Conservation (phyloP, 2,329 filamentous ascomycete genomes). For the Coniochaeta ligniaria region DNA sequence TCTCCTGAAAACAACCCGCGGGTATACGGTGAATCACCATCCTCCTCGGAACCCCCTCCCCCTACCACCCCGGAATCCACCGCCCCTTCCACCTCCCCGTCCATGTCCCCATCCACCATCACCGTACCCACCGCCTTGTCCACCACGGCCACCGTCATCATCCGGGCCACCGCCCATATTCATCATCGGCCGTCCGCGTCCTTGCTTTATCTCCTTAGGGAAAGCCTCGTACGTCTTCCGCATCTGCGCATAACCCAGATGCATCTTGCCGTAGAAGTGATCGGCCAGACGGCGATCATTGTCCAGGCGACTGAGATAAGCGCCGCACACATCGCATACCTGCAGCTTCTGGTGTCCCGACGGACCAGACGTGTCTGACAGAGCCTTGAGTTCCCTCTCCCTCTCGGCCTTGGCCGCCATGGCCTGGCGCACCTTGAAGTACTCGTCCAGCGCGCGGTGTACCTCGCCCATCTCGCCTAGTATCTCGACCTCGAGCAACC, state of each 20-base stretch:
- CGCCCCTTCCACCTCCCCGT: constrained; percentile 42
- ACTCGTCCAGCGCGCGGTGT: constrained; percentile 75
- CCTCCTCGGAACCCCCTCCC: constrained; percentile 41
- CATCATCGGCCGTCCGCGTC: constrained; percentile 41
- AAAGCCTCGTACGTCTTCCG: constrained; percentile 86
- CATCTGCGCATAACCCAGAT: constrained; percentile 97
- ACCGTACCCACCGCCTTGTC: constrained; percentile 9
- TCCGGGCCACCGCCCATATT: constrained; percentile 27
- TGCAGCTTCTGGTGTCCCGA: constrained; percentile 96
- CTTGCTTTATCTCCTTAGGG: constrained; percentile 75
- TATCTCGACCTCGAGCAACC: constrained; percentile 78
- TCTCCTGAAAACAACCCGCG: neutral
- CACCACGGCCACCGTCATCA: constrained; percentile 17
- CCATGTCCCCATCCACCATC: constrained; percentile 33
- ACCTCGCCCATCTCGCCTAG: constrained; percentile 78
- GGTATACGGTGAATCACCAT: constrained; percentile 26
- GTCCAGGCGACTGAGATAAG: constrained; percentile 84
- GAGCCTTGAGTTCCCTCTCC: constrained; percentile 81
- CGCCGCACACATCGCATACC: constrained; percentile 96
- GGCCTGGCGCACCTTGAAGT: constrained; percentile 75
- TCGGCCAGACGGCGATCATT: constrained; percentile 92
- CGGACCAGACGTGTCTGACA: constrained; percentile 87
- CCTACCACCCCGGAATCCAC: constrained; percentile 26
- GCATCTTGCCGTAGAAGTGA: constrained; percentile 99
- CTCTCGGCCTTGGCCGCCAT: constrained; percentile 75